phyloP scores from a whole-genome alignment of 2,329 filamentous ascomycete species.

The Zasmidium citrigriseum region DNA sequence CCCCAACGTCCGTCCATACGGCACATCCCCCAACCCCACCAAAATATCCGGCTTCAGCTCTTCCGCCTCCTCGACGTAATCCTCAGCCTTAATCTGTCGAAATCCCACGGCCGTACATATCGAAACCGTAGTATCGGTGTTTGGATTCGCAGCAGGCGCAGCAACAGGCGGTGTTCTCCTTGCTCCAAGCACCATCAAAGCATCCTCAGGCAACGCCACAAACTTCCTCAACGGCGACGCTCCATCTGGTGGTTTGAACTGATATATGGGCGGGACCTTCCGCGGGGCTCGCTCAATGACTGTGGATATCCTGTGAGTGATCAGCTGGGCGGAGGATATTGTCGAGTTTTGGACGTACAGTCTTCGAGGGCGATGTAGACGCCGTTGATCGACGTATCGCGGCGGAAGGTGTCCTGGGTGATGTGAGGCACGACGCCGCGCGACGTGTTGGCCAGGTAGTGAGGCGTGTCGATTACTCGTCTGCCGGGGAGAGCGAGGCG shows the following conservation, averaged over 20 bases:
- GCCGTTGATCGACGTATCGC: slow-evolving; percentile 65
- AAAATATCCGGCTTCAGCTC: slow-evolving; percentile 77
- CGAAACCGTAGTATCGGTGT: slow-evolving; percentile 65
- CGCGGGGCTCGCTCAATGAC: slow-evolving; percentile 62
- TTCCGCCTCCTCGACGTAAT: slow-evolving; percentile 67
- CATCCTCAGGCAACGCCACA: slow-evolving; percentile 67
- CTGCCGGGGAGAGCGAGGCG: slow-evolving; percentile 64
- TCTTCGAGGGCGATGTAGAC: slow-evolving; percentile 87
- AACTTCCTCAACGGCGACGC: slow-evolving; percentile 71
- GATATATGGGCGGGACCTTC: slow-evolving; percentile 55
- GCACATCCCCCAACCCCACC: slow-evolving; percentile 73
- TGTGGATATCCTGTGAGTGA: slow-evolving; percentile 44
- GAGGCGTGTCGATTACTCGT: slow-evolving; percentile 74
- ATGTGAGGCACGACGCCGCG: slow-evolving; percentile 85
- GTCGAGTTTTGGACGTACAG: slow-evolving; percentile 66
- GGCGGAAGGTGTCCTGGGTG: slow-evolving; percentile 76
- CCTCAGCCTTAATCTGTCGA: slow-evolving; percentile 64
- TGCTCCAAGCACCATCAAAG: slow-evolving; percentile 72
- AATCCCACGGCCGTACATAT: slow-evolving; percentile 89
- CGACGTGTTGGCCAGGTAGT: slow-evolving; percentile 77
- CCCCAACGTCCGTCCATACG: slow-evolving; percentile 52
- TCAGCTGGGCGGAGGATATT: slow-evolving; percentile 38
- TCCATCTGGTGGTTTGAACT: slow-evolving; percentile 44
- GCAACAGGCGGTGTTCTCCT: slow-evolving; percentile 75
- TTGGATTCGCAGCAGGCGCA: slow-evolving; percentile 58